These are phyloP conservation scores for Pholiota conissans DNA, from an alignment of 768 basidiomycete genomes.

Conservation along the genomic window DNA sequence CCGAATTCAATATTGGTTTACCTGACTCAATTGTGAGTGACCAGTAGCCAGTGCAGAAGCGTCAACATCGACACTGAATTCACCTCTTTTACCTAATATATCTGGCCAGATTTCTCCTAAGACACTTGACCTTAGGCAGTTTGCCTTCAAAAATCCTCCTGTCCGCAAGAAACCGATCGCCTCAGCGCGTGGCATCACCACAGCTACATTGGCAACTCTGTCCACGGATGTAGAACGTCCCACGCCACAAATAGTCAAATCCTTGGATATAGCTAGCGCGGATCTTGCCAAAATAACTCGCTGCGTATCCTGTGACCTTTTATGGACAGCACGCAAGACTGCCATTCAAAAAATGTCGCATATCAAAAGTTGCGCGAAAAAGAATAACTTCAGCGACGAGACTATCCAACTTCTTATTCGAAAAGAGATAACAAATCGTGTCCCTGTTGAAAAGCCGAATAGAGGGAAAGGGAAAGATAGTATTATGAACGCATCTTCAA, in stretches of 20 bases:
- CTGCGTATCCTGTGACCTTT: slow-evolving; percentile 64
- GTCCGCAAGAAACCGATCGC: not conserved
- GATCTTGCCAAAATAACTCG: slow-evolving; percentile 49
- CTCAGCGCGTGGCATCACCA: not conserved
- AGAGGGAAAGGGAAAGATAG: slow-evolving; percentile 16
- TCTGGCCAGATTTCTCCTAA: not conserved
- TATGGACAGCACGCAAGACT: slow-evolving; percentile 74
- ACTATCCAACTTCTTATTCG: slow-evolving; percentile 55
- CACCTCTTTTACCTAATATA: not conserved
- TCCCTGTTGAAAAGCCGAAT: slow-evolving; percentile 13
- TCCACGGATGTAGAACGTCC: not conserved
- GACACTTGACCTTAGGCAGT: slow-evolving; percentile 10
- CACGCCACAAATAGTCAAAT: not conserved
- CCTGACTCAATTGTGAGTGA: not conserved
- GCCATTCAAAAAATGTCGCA: slow-evolving; percentile 63
- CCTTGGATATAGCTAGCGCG: slow-evolving; percentile 41
- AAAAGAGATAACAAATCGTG: slow-evolving; percentile 40
- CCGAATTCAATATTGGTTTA: not conserved
- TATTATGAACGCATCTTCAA: slow-evolving; percentile 12
- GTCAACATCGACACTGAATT: not conserved
- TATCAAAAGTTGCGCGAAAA: slow-evolving; percentile 68
- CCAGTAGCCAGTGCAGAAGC: not conserved
- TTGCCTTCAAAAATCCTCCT: slow-evolving; percentile 9
- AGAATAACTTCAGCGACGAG: slow-evolving; percentile 49
- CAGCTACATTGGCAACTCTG: not conserved